phyloP scores from a whole-genome alignment of 768 basidiomycete species.

The Collybia sordida region DNA sequence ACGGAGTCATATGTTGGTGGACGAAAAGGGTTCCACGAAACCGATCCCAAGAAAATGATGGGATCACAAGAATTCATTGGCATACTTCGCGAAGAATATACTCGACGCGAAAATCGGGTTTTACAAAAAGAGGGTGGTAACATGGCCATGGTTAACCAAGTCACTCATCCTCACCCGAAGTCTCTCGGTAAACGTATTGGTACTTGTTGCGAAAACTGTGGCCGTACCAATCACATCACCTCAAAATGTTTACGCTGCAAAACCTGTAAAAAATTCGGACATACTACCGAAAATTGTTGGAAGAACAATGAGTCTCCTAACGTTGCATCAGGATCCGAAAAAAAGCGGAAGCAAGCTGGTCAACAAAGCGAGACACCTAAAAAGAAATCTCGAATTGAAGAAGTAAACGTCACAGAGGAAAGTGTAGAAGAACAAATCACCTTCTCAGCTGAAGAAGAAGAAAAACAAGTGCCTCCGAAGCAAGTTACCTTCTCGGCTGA shows the following conservation, averaged over 20 bases:
- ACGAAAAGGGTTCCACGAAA: not conserved
- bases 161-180: not conserved
- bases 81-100: not conserved
- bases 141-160: not conserved
- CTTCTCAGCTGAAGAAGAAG: too few relatives aligned
- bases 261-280: not conserved
- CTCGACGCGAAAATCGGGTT: not conserved
- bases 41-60: not conserved
- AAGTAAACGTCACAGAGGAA: not conserved
- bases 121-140: not conserved
- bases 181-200: not conserved
- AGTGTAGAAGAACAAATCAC: not conserved
- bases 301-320: too few relatives aligned
- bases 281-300: not conserved
- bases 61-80: not conserved
- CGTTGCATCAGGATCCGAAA: too few relatives aligned
- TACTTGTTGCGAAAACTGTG: not conserved
- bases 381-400: not conserved
- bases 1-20: not conserved
- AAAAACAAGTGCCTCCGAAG: too few relatives aligned
- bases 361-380: not conserved
- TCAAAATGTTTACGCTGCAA: not conserved
- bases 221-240: not conserved
- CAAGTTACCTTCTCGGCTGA: too few relatives aligned
- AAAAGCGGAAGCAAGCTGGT: too few relatives aligned